A percentile compares a stretch with the other conserved stretches of the same genome.
These are phyloP conservation scores for Nakataea oryzae DNA, from an alignment of 2,329 filamentous ascomycete species.

Conservation along the genomic window DNA sequence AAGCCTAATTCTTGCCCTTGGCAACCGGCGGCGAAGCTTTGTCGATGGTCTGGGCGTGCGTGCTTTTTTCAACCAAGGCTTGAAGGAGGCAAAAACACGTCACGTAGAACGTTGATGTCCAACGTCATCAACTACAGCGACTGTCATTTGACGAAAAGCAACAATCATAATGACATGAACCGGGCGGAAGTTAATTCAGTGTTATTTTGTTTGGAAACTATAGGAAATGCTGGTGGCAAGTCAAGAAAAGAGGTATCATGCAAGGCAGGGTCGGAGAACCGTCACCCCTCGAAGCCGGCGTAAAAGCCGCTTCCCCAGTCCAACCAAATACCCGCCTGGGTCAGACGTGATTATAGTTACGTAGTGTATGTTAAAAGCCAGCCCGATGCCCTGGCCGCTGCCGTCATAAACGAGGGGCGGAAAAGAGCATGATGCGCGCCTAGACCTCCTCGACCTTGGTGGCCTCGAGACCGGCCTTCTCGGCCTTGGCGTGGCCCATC, in stretches of 20 bases:
- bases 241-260: background rate
- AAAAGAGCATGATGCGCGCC: background rate
- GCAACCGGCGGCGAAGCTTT: background rate
- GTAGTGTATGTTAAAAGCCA: no score
- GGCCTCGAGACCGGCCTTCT: background rate
- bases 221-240: background rate
- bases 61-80: background rate
- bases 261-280: background rate
- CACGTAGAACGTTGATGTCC: background rate
- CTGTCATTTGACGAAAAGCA: background rate
- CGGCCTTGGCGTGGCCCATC: conserved; percentile 4
- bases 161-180: no score
- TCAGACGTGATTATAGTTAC: background rate
- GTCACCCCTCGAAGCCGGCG: background rate
- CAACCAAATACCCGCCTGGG: background rate
- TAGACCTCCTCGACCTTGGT: conserved; percentile 4
- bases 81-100: no score
- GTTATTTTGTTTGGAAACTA: background rate
- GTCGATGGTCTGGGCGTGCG: background rate
- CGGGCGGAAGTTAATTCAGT: no score
- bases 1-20: background rate
- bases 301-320: background rate
- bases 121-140: background rate
- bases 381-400: no score
- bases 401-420: no score